Percentiles rank a stretch among this genome's conserved stretches.
phyloP scores from a whole-genome alignment of 176 grass and related monocot genomes.

The Alopecurus myosuroides region DNA sequence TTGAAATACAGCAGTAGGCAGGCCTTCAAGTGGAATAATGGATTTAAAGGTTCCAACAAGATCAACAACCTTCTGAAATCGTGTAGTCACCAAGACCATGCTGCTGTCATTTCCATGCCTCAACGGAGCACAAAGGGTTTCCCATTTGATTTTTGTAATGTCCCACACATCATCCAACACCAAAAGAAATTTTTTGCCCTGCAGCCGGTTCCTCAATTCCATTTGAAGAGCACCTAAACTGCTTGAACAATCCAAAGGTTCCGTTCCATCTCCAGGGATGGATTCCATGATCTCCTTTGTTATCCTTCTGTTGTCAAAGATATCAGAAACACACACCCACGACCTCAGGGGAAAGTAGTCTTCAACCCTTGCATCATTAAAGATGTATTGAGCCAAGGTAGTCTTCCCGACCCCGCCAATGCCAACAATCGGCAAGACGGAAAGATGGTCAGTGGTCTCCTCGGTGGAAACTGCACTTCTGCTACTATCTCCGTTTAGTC shows the following conservation, averaged over 20 bases:
- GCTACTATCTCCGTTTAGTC: neutral
- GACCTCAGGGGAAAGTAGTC: neutral
- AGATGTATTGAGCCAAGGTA: neutral
- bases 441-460: too few species aligned
- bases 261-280: neutral
- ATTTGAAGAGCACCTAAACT: neutral
- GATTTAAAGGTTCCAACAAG: neutral
- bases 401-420: too few species aligned
- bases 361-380: neutral
- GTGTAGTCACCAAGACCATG: neutral
- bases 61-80: neutral
- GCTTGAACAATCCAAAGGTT: neutral
- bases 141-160: neutral
- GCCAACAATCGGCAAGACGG: neutral
- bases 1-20: too few species aligned
- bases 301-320: neutral
- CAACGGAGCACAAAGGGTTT: neutral
- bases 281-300: neutral
- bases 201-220: neutral
- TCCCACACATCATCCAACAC: slow-evolving; percentile 4
- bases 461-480: neutral
- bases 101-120: neutral
- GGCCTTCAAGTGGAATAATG: neutral
- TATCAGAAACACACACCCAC: neutral
- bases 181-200: neutral